These are phyloP conservation scores for Pleurotus giganteus DNA, from an alignment of 768 basidiomycete genomes.

Conservation along the genomic window DNA sequence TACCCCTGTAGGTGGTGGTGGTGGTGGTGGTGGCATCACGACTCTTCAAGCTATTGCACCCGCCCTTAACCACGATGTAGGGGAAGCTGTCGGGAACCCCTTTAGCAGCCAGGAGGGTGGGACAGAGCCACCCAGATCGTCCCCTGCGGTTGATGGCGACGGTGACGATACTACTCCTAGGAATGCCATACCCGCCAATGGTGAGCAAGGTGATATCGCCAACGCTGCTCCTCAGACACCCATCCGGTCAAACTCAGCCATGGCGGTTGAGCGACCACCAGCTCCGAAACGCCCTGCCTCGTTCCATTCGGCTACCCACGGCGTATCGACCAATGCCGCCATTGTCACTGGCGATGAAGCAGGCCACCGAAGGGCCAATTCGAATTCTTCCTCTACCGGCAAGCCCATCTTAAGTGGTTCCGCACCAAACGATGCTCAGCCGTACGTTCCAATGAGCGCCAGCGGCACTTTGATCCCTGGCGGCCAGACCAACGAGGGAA, in stretches of 20 bases:
- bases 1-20: not conserved
- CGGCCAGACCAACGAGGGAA: not conserved
- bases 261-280: not conserved
- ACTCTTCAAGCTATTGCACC: not conserved
- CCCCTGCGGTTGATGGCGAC: conserved; percentile 1
- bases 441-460: not conserved
- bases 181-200: not conserved
- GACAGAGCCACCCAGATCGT: not conserved
- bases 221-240: not conserved
- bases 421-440: not conserved
- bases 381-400: too few species aligned
- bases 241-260: not conserved
- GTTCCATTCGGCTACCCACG: not conserved
- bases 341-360: too few species aligned
- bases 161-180: not conserved
- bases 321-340: too few species aligned
- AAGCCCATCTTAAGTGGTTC: not conserved
- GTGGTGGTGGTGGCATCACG: not conserved
- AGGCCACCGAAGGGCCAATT: too few species aligned
- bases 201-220: not conserved
- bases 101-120: not conserved
- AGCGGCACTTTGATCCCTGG: not conserved
- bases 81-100: not conserved
- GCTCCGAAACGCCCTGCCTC: not conserved
- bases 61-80: not conserved